Evolutionary conservation across 1,284 basidiomycete species (phyloP).

Genomic region (Kalmanozyma brasiliensis): DNA sequence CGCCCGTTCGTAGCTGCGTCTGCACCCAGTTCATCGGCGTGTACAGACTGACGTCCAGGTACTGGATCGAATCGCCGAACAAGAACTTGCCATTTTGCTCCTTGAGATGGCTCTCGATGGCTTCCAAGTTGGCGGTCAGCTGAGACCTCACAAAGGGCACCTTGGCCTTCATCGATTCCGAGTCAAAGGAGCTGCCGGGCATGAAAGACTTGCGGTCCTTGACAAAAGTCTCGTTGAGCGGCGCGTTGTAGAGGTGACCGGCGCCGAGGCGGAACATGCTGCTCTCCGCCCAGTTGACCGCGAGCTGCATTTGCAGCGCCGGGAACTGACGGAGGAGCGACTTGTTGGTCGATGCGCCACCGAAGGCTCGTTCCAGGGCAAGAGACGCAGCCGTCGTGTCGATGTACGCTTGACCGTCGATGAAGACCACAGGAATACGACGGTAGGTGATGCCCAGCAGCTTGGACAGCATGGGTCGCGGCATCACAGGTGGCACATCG

Average conservation of each 20-base stretch:
- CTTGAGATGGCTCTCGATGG: slow-evolving; percentile 29
- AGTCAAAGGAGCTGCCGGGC: slow-evolving; percentile 28
- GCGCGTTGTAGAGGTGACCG: slow-evolving; percentile 37
- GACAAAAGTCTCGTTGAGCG: slow-evolving; percentile 24
- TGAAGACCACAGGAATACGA: slow-evolving; percentile 40
- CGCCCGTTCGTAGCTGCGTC: slow-evolving; percentile 35
- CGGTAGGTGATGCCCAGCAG: slow-evolving; percentile 48
- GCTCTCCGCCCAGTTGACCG: slow-evolving; percentile 38
- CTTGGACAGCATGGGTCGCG: slow-evolving; percentile 33
- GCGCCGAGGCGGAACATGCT: slow-evolving; percentile 28
- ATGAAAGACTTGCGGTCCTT: slow-evolving; percentile 34
- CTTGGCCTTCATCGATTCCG: slow-evolving; percentile 20
- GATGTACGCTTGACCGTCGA: slow-evolving; percentile 44
- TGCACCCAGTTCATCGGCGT: slow-evolving; percentile 46
- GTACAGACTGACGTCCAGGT: slow-evolving; percentile 38
- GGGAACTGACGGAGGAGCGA: slow-evolving; percentile 20
- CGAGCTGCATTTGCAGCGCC: slow-evolving; percentile 34
- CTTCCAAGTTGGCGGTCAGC: slow-evolving; percentile 24
- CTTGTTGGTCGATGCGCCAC: slow-evolving; percentile 4
- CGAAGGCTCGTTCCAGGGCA: slow-evolving; percentile 36
- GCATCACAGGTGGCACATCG: slow-evolving; percentile 39
- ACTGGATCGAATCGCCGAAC: slow-evolving; percentile 25
- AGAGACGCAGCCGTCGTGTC: slow-evolving; percentile 37
- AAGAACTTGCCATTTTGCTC: slow-evolving; percentile 12
- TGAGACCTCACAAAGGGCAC: slow-evolving; percentile 32